Evolutionary conservation across 257 asterid species (phyloP).

Genomic region (Solanum medicagineum): DNA sequence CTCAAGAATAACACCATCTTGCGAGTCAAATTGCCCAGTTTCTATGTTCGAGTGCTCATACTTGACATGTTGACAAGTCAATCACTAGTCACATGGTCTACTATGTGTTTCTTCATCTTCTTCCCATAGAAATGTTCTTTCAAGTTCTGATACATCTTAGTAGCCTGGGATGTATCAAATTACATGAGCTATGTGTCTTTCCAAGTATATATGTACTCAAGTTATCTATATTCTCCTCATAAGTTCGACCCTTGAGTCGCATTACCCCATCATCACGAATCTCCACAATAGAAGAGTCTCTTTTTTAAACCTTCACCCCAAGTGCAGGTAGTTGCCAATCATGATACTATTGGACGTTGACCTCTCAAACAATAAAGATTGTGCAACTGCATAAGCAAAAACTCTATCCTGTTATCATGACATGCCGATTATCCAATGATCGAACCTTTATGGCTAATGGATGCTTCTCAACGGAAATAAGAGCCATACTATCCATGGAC

Average conservation of each 20-base stretch:
- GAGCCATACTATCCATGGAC: not conserved
- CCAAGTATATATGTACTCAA: no score
- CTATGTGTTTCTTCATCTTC: not conserved
- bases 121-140: not conserved
- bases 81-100: not conserved
- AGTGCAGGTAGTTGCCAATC: not conserved
- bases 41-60: not conserved
- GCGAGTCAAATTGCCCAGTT: not conserved
- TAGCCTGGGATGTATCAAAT: not conserved
- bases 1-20: not conserved
- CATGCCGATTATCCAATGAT: not conserved
- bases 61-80: not conserved
- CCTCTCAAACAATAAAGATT: not conserved
- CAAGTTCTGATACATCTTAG: not conserved
- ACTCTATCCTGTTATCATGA: not conserved
- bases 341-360: not conserved
- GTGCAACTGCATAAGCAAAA: not conserved
- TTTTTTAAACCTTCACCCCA: not conserved
- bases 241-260: not conserved
- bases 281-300: not conserved
- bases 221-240: not conserved
- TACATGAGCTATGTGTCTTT: not conserved
- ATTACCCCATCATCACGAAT: not conserved
- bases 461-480: not conserved
- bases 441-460: not conserved